phyloP scores from a whole-genome alignment of 2,329 filamentous ascomycete genomes.

The Aphanocladium album region DNA sequence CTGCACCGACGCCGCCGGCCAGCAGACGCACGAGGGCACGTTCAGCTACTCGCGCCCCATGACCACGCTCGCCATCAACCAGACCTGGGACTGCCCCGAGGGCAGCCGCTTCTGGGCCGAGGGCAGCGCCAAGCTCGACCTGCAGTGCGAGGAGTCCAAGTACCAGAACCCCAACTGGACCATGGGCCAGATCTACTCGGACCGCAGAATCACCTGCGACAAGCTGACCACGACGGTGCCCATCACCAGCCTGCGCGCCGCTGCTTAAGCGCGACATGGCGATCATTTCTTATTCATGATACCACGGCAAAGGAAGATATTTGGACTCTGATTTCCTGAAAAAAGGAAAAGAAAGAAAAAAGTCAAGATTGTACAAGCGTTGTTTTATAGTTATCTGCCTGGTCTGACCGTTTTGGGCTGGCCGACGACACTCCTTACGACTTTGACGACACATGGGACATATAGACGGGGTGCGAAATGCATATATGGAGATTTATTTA shows the following conservation, averaged over 20 bases:
- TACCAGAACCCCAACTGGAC: conserved; percentile 29
- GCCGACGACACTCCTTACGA: conserved; percentile 16
- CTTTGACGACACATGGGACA: conserved; percentile 7
- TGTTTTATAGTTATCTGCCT: background rate
- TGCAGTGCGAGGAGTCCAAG: conserved; percentile 24
- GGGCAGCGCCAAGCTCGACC: conserved; percentile 23
- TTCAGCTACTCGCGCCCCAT: conserved; percentile 39
- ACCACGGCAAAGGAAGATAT: background rate
- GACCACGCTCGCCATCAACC: conserved; percentile 37
- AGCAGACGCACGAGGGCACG: conserved; percentile 24
- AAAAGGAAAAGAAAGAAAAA: background rate
- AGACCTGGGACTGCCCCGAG: conserved; percentile 45
- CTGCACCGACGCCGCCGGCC: conserved; percentile 33
- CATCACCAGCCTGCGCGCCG: conserved; percentile 23
- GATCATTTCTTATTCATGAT: background rate
- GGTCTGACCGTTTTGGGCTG: background rate
- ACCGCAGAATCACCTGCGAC: conserved; percentile 24
- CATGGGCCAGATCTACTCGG: conserved; percentile 27
- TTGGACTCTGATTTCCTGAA: background rate
- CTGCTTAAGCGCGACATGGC: conserved; percentile 18
- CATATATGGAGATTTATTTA: background rate
- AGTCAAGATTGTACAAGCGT: background rate
- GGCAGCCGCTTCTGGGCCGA: conserved; percentile 25
- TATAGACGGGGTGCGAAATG: background rate
- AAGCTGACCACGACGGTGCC: conserved; percentile 21